A percentile compares a stretch with the other conserved stretches of the same genome.
Conservation (phyloP, 768 basidiomycete genomes). For the Mycena sanguinolenta region DNA sequence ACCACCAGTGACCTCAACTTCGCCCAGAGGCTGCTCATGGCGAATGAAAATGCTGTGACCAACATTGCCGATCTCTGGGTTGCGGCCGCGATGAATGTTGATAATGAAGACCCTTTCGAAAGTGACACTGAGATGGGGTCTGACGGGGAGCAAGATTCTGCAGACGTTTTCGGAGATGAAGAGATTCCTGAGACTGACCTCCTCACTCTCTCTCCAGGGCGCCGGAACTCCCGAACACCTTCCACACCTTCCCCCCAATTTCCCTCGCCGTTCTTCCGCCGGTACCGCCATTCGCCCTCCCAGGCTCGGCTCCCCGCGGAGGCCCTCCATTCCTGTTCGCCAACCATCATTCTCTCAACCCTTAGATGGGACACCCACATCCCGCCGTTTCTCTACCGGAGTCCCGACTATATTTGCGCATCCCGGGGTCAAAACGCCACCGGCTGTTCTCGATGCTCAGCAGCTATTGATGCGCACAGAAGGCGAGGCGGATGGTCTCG, state of each 20-base stretch:
- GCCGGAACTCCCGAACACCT: slow-evolving; percentile 22
- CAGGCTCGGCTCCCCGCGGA: slow-evolving; percentile 28
- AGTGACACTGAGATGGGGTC: slow-evolving; percentile 61
- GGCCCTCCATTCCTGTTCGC: slow-evolving; percentile 39
- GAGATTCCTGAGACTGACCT: slow-evolving; percentile 48
- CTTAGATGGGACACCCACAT: slow-evolving; percentile 51
- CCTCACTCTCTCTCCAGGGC: slow-evolving; percentile 31
- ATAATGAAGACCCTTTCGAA: slow-evolving; percentile 88
- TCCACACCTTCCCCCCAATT: slow-evolving; percentile 8
- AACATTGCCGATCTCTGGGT: slow-evolving; percentile 98
- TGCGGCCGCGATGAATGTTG: slow-evolving; percentile 94
- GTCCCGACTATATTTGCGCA: slow-evolving; percentile 88
- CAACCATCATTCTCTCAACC: slow-evolving; percentile 49
- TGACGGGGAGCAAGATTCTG: slow-evolving; percentile 46
- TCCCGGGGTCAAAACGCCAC: slow-evolving; percentile 83
- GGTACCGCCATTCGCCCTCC: slow-evolving; percentile 5
- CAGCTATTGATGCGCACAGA: slow-evolving; percentile 64
- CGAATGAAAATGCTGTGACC: slow-evolving; percentile 95
- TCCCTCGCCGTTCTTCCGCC: slow-evolving; percentile 47
- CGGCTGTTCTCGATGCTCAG: slow-evolving; percentile 82
- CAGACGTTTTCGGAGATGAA: slow-evolving; percentile 45
- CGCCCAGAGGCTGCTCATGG: slow-evolving; percentile 88
- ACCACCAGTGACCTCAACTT: slow-evolving; percentile 79
- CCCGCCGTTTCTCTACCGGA: slow-evolving; percentile 68
- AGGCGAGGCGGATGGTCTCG: slow-evolving; percentile 57